Evolutionary conservation across 352 stramenopile species (phyloP).

Genomic region (Pythium brachiatum): DNA sequence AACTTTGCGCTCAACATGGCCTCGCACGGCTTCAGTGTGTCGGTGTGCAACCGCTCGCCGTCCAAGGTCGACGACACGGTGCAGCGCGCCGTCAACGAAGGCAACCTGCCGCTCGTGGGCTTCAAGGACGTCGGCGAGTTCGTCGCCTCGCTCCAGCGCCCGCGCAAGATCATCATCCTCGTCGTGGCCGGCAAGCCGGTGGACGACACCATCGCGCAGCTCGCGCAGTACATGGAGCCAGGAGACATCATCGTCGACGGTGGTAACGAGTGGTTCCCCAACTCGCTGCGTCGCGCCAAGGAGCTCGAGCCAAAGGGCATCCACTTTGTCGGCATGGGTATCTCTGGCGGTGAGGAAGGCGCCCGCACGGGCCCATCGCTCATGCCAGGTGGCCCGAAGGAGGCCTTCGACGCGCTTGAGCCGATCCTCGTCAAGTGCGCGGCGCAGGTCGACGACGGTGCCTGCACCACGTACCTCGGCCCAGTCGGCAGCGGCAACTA

Average conservation of each 20-base stretch:
- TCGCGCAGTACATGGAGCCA: constrained; percentile 87
- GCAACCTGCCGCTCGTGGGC: constrained; percentile 93
- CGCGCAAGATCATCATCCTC: constrained; percentile 98
- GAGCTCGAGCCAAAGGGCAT: constrained; percentile 95
- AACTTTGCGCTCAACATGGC: constrained; percentile 99
- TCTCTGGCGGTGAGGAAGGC: constrained; percentile 98
- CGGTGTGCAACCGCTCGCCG: constrained; percentile 96
- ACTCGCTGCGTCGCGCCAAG: constrained; percentile 92
- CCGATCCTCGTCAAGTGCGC: constrained; percentile 97
- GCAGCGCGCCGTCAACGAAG: constrained; percentile 93
- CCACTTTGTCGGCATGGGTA: constrained; percentile 98
- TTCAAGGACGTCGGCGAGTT: constrained; percentile 93
- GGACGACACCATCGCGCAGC: constrained; percentile 86
- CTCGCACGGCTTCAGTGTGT: constrained; percentile 95
- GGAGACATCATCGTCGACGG: constrained; percentile 99
- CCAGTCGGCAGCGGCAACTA: constrained; percentile 97
- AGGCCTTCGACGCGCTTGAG: constrained; percentile 96
- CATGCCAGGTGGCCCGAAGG: constrained; percentile 96
- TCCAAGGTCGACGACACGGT: constrained; percentile 97
- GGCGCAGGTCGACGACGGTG: constrained; percentile 92
- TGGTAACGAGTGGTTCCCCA: constrained; percentile 99
- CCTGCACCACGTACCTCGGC: constrained; percentile 97
- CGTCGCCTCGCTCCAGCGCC: constrained; percentile 89
- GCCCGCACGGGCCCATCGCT: constrained; percentile 97
- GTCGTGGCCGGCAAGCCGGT: constrained; percentile 98